Base-by-base conservation (phyloP, 2,329 filamentous ascomycete genomes). In the Drechslerella dactyloides region DNA sequence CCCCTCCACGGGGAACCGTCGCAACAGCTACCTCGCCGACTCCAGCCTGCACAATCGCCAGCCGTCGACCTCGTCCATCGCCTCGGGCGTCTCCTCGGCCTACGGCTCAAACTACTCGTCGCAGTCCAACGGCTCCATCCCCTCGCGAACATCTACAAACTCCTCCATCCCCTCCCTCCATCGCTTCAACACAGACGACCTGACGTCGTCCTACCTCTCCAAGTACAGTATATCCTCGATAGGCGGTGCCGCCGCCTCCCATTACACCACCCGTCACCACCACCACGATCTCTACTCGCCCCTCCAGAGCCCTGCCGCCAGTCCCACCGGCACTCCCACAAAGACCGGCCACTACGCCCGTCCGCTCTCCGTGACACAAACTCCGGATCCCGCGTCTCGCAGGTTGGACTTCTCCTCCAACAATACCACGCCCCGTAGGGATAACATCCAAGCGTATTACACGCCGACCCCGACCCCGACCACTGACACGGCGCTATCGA, bases 81-180 rank as follows among this genome's bases (percentile, higher is more conserved):
- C 68, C 8, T 72, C 68, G 5, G 68, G 68, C 19, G 68, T 72
- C 33, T 72, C 68, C 1, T 72, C 68, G 7, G 68, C 68, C 17
- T 72, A 72, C 51, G 60, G 60, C 13, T 72, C 68, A 15, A 72
- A 72, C 48, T 72, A 72, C 21, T 72, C 68, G n/a, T 59, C 68
- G 24, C 68, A 72, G 40, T 72, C 68, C 17, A 72, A 42, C 33
- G 60, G 68, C 50, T 72, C 68, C 23, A 56, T 72, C 51, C 68
- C 60, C 17, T 72, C 68, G 13, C 68, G 58, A 30, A 56, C 68
- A 17, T 72, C 68, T 0, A 72, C 68, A 35, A 72, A 72, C 52
- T 72, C 68, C 0, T 72, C 68, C 19, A 54, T 53, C 37, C 66
- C 59, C 30, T 70, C 66, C 27, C 48, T 72, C 30, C 64, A 60